A percentile compares a stretch with the other conserved stretches of the same genome.
Conservation (phyloP, 345 rosid genomes). For the Rhizophora apiculata region DNA sequence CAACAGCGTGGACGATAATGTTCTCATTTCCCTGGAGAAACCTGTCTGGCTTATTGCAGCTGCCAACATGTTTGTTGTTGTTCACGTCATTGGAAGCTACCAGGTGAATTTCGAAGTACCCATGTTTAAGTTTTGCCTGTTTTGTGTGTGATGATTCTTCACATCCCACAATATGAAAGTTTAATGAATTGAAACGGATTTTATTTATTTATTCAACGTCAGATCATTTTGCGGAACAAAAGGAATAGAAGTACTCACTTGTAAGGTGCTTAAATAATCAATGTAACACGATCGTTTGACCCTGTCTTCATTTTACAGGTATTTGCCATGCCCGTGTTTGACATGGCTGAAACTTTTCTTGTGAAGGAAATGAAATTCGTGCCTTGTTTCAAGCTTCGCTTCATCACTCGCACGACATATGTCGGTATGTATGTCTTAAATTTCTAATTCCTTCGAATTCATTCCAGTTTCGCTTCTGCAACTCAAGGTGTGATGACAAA, state of each 20-base stretch:
- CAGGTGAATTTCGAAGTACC: conserved; percentile 36
- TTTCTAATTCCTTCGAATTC: not conserved
- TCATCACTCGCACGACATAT: conserved; percentile 53
- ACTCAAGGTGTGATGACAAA: no score
- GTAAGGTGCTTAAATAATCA: no score
- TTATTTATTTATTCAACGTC: no score
- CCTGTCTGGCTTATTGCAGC: conserved; percentile 68
- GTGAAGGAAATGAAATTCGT: conserved; percentile 48
- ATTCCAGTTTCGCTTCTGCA: no score
- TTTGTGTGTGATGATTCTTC: not conserved
- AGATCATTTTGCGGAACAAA: no score
- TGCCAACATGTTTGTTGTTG: conserved; percentile 70
- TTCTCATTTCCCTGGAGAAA: conserved; percentile 57
- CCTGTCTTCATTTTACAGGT: conserved; percentile 28
- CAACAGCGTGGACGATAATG: conserved; percentile 57
- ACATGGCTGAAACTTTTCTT: conserved; percentile 69
- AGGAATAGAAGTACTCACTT: no score
- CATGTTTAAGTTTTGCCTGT: not conserved
- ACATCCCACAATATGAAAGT: no score
- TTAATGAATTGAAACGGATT: no score
- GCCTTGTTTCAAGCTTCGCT: conserved; percentile 54
- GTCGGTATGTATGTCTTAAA: conserved; percentile 48
- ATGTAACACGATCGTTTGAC: not conserved
- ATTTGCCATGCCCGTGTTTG: conserved; percentile 80
- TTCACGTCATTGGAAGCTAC: conserved; percentile 88